Evolutionary conservation across 805 yeast genomes (phyloP).

Genomic region (Lachancea thermotolerans): DNA sequence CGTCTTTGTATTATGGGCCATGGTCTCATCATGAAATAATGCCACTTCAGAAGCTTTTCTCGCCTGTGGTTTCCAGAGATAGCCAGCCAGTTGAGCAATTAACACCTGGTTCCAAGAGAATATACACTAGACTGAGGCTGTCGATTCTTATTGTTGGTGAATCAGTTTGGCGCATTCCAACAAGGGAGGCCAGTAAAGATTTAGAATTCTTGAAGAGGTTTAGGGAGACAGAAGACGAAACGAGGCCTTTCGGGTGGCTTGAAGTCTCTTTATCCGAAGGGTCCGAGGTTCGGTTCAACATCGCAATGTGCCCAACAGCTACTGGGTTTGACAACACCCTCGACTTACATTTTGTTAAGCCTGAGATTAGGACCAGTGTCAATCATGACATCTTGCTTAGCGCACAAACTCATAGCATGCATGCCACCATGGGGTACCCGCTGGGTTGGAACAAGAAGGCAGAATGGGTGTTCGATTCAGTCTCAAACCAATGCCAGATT

Average conservation of each 20-base stretch:
- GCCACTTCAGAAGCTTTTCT: slow-evolving; percentile 54
- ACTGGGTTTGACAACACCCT: slow-evolving; percentile 51
- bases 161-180: slow-evolving; percentile 65
- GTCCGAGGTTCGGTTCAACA: slow-evolving; percentile 41
- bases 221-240: slow-evolving; percentile 30
- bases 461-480: slow-evolving; percentile 55
- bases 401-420: slow-evolving; percentile 50
- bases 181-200: slow-evolving; percentile 80
- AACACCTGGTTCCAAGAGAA: slow-evolving; percentile 46
- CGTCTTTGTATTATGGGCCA: slow-evolving; percentile 81
- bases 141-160: slow-evolving; percentile 58
- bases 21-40: slow-evolving; percentile 88
- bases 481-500: slow-evolving; percentile 45
- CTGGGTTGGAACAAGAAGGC: slow-evolving; percentile 76
- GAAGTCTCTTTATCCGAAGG: slow-evolving; percentile 57
- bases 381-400: slow-evolving; percentile 76
- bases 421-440: slow-evolving; percentile 61
- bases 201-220: slow-evolving; percentile 32
- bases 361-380: slow-evolving; percentile 74
- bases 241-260: slow-evolving; percentile 87
- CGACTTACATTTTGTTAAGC: slow-evolving; percentile 39
- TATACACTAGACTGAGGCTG: slow-evolving; percentile 49
- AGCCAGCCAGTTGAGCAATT: slow-evolving; percentile 37
- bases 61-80: slow-evolving; percentile 63
- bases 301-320: slow-evolving; percentile 47